Evolutionary conservation across 805 yeast genomes (phyloP).

Genomic region (Candida dajiaensis): DNA sequence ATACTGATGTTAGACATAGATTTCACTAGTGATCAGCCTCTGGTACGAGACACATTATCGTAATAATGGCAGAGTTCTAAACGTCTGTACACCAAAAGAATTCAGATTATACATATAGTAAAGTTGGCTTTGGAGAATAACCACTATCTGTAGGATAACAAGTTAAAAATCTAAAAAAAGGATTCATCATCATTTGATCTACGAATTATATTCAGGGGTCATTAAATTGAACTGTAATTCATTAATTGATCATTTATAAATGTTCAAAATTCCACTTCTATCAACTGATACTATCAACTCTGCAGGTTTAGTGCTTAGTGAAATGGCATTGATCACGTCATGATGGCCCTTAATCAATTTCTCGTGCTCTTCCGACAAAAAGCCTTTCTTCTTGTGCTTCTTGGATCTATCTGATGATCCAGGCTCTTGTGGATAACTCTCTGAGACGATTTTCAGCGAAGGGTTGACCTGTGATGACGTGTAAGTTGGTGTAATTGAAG

Average conservation of each 20-base stretch:
- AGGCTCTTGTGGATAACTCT: conserved; percentile 21
- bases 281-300: conserved; percentile 63
- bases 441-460: conserved; percentile 35
- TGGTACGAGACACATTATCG: too few relatives aligned
- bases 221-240: not conserved
- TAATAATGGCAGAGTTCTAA: too few relatives aligned
- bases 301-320: conserved; percentile 41
- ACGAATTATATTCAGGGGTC: not conserved
- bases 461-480: conserved; percentile 32
- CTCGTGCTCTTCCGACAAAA: conserved; percentile 38
- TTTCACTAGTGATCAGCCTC: too few relatives aligned
- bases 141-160: too few relatives aligned
- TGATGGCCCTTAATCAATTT: conserved; percentile 39
- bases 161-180: too few relatives aligned
- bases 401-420: conserved; percentile 7
- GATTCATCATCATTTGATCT: not conserved
- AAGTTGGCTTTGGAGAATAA: too few relatives aligned
- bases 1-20: not conserved
- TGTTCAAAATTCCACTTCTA: conserved; percentile 57
- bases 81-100: too few relatives aligned
- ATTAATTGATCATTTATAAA: conserved; percentile 36
- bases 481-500: not conserved
- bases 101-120: too few relatives aligned
- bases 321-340: conserved; percentile 46
- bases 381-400: conserved; percentile 22